Base-by-base conservation (phyloP, 805 yeast genomes). In the Huiozyma sinensis region DNA sequence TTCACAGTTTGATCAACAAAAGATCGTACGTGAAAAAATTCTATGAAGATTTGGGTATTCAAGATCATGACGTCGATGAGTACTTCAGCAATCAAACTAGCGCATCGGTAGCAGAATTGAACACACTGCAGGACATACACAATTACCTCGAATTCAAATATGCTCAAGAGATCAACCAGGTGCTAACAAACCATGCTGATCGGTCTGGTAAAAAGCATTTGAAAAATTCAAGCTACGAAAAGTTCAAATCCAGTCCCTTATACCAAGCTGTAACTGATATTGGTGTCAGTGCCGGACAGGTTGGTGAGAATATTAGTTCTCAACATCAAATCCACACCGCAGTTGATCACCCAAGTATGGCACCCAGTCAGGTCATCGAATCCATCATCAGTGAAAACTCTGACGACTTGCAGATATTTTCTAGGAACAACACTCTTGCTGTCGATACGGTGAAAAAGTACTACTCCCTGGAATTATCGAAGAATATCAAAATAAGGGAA, bases 61-160 rank as follows among this genome's bases (percentile, higher is more conserved):
- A 72, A 41, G 95, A 85, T 58, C 68, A 74, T 28, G 65, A 77
- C 17, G 70, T 73, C 42, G 74, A 72, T 32, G 82, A 77, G 42
- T 75, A 74, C 46, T 70, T 83, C 40, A 70, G 62, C 28, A 61
- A 68, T 12, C 79, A 87, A 28, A 74, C 71, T 38, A 68, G 81
- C 5, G 55, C 58, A 7, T 55, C 65, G 12, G 75, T 86, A 62
- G 82, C 83, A 5, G 95, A 86, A 47, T 72, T 82, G 44, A 63
- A 60, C 40, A 57, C 65, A 7, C 45, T 62, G 28, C 97, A 90
- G 63, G 98, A 92, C 66, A 67, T 87, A 33, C 78, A 81, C 54
- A 95, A 89, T 49, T 89, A 82, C 60, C 60, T 92, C 44, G 81
- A 79, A 52, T 92, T 89, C 66, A 75, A 76, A 47, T 79, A 78